Evolutionary conservation across 768 basidiomycete genomes (phyloP), one percentile per base, ranked within the genome.

Genomic region (Serendipita indica): DNA sequence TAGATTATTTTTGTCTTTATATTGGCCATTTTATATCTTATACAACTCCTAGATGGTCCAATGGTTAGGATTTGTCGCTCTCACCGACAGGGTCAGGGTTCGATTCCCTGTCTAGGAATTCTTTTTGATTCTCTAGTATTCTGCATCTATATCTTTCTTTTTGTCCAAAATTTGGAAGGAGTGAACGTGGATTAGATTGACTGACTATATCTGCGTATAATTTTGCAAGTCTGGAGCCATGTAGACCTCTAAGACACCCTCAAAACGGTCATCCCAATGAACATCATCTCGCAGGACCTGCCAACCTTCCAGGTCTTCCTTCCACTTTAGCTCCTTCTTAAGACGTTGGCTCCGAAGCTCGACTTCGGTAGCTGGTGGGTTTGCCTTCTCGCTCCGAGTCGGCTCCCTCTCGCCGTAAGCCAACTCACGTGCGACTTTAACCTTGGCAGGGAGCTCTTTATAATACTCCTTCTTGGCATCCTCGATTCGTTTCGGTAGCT

Each of bases 311-410:
- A 85, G 71, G 64, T 93, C 86, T 20, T 78, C 75, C 43, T 80
- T 77, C 94, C 94, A 98, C 64, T 81, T 75, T 64, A 81, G 69
- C 72, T 98, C 94, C 72, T 92, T 94, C 70, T 85, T 84, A 69
- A 91, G 69, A 63, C 94, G 75, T 71, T 97, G 91, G 35, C 84
- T 84, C 43, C 86, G 80, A 59, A 98, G 74, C 67, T 96, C 89
- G 20, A 88, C 84, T 71, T 97, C 90, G 1, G 86, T 91, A 28
- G 81, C 82, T 2, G 91, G 89, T 2, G 89, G 88, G 64, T 84
- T 78, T 13, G 74, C 75, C 41, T 70, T 64, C 69, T 97, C 94
- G 60, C 86, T 87, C 66, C 86, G 86, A 13, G 90, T 94, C n/a
- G 84, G 81, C 64, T 90, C 84, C 12, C 91, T 77, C 30, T 76